Evolutionary conservation across 305 asterid genomes (phyloP).

Genomic region (Solanum chacoense): DNA sequence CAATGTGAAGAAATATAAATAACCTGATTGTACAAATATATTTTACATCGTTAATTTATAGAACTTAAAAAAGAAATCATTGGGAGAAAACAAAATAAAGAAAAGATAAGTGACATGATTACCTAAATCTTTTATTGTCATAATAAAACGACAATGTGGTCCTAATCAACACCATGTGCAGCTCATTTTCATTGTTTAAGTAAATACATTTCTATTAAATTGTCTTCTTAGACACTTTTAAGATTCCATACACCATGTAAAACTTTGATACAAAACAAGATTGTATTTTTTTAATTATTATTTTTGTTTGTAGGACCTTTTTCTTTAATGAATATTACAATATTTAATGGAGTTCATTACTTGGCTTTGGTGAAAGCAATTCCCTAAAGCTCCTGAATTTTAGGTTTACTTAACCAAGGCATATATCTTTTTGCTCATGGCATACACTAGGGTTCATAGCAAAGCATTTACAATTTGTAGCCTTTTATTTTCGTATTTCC

Average conservation of each 20-base stretch:
- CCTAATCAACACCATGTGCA: constrained; percentile 1
- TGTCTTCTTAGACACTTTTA: background rate
- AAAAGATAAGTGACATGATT: background rate
- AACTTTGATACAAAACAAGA: background rate
- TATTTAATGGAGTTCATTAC: background rate
- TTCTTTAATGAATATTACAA: background rate
- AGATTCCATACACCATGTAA: background rate
- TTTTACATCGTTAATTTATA: background rate
- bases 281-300: background rate
- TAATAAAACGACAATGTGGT: background rate
- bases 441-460: background rate
- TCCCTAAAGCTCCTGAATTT: background rate
- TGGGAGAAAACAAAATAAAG: background rate
- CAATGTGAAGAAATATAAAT: background rate
- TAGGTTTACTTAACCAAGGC: background rate
- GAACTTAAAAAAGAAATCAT: background rate
- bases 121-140: background rate
- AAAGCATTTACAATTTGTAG: background rate
- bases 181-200: background rate
- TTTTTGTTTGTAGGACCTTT: background rate
- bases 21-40: background rate
- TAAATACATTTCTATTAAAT: background rate
- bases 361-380: background rate
- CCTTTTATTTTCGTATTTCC: background rate
- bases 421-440: background rate